Base-by-base conservation (phyloP, 2,329 filamentous ascomycete genomes). In the Rutstroemia sp. region DNA sequence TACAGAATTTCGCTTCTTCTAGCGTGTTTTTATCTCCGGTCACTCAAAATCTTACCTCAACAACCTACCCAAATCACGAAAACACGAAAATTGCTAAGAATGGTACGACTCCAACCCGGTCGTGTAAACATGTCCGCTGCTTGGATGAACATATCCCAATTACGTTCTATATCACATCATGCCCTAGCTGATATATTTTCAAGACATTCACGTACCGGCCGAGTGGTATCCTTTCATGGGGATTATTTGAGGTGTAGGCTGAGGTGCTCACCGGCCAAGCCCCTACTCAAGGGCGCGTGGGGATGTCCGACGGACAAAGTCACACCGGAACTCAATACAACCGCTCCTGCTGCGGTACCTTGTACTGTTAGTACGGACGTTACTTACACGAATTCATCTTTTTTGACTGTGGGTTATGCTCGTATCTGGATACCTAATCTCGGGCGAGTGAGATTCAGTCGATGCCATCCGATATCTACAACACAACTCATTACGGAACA, bases 271-370 rank as follows among this genome's bases (percentile, higher is more conserved):
- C 30, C 30, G 4, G 49, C 25, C 12, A 56, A 17, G 10, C 14
- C 19, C 14, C 14, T 19, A 27, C 16, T 37, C 17, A 45, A 48
- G 38, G 14, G 30, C 39, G 47, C 53, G 53, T 56, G 53, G 53
- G 53, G 53, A 56, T 56, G 53, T 56, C 53, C 53, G 53, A 48
- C 53, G 53, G 53, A 56, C 53, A 56, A 51, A 51, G 53, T 56
- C 39, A 27, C 27, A 56, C 53, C 53, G 53, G 53, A 56, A 39
- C 47, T 56, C 23, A 48, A 34, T 56, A 56, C 46, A 51, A 42
- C 41, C 47, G 46, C 34, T 51, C 16, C 44, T 47, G 30, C 39
- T 56, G 47, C 41, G 39, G 53, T 56, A 48, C 34, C 41, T 50
- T 55, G 38, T 44, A 55, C 51, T 27, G 25, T 51, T 30, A 56